Percentiles rank a stretch among this genome's conserved stretches.
Conservation (phyloP, 2,329 filamentous ascomycete genomes). For the Beauveria brongniartii region DNA sequence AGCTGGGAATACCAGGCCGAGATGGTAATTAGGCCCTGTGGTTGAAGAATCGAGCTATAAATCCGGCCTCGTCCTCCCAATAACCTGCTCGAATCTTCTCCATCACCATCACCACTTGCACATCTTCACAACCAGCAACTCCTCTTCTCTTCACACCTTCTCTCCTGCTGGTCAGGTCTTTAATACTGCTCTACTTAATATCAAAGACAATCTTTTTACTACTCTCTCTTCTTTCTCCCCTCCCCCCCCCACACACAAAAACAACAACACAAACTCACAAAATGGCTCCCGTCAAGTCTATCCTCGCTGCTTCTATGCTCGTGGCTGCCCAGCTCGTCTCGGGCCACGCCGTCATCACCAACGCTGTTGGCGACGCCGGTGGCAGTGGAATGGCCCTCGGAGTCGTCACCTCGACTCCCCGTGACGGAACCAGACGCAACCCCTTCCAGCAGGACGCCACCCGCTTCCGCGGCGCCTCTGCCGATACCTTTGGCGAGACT, state of each 20-base stretch:
- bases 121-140: conserved; percentile 6
- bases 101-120: conserved; percentile 6
- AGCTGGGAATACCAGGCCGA: background rate
- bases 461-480: conserved; percentile 47
- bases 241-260: background rate
- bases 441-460: conserved; percentile 60
- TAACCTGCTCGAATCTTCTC: conserved; percentile 11
- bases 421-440: conserved; percentile 50
- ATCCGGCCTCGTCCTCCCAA: background rate
- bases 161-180: conserved; percentile 11
- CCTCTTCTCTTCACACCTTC: background rate
- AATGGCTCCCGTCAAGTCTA: conserved; percentile 20
- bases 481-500: conserved; percentile 50
- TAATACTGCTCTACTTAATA: background rate
- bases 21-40: background rate
- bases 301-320: conserved; percentile 39
- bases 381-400: conserved; percentile 45
- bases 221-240: background rate
- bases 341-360: conserved; percentile 53
- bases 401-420: conserved; percentile 48
- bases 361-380: conserved; percentile 48
- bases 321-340: conserved; percentile 47
- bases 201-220: background rate
- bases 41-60: conserved; percentile 1
- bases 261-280: conserved; percentile 19